A percentile compares a stretch with the other conserved stretches of the same genome.
Evolutionary conservation across 2,329 filamentous ascomycete species (phyloP).

Genomic region (Scedosporium minutisporum): DNA sequence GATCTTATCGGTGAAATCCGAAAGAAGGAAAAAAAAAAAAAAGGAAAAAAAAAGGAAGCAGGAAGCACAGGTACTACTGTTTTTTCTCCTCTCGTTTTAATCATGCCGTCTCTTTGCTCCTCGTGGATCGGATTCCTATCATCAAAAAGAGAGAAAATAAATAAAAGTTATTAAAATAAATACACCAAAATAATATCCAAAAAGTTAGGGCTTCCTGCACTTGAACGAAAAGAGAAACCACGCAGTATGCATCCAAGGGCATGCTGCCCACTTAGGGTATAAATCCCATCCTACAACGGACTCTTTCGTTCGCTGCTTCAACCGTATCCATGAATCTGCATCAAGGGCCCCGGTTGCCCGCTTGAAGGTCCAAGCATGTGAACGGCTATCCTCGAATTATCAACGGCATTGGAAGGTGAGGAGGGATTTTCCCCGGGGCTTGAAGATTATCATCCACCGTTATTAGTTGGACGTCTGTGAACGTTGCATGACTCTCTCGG

Average conservation of each 20-base stretch:
- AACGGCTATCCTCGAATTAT: background rate
- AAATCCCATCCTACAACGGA: background rate
- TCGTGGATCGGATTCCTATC: too few relatives aligned
- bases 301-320: background rate
- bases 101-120: too few relatives aligned
- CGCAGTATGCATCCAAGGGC: background rate
- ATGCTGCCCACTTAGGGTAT: background rate
- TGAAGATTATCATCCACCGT: too few relatives aligned
- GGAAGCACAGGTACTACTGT: too few relatives aligned
- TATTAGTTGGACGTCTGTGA: too few relatives aligned
- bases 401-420: background rate
- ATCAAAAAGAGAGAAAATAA: too few relatives aligned
- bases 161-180: too few relatives aligned
- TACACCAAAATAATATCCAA: too few relatives aligned
- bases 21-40: background rate
- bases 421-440: too few relatives aligned
- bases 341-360: conserved; percentile 1
- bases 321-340: background rate
- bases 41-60: too few relatives aligned
- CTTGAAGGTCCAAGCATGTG: background rate
- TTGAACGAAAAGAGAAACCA: background rate
- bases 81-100: too few relatives aligned
- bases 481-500: too few relatives aligned
- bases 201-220: background rate
- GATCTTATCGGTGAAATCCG: background rate